phyloP scores from a whole-genome alignment of 2,329 filamentous ascomycete genomes.

The Colletotrichum horii region DNA sequence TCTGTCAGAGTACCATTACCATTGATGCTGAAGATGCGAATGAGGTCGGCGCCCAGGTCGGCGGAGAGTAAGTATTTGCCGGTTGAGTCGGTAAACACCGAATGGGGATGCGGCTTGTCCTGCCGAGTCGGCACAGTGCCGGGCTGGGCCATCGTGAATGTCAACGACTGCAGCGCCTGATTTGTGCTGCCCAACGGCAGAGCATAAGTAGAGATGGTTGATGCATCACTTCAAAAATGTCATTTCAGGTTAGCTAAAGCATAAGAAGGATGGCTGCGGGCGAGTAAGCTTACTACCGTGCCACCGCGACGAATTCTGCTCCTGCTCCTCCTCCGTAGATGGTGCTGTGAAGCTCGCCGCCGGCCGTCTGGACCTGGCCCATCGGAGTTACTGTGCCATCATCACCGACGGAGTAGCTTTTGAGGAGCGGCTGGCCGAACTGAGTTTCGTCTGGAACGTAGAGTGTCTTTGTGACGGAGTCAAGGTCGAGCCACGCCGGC shows the following conservation, averaged over 20 bases:
- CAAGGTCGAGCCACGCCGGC: conserved; percentile 43
- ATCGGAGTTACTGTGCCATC: conserved; percentile 35
- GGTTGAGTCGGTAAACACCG: conserved; percentile 53
- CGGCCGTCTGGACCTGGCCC: conserved; percentile 34
- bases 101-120: conserved; percentile 60
- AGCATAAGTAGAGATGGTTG: conserved; percentile 48
- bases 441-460: conserved; percentile 43
- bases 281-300: conserved; percentile 45
- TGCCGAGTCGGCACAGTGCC: conserved; percentile 55
- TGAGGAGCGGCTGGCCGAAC: conserved; percentile 38
- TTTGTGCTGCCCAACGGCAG: conserved; percentile 38
- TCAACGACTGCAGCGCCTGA: conserved; percentile 38
- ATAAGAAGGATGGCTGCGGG: background rate
- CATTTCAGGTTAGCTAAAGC: background rate
- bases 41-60: conserved; percentile 59
- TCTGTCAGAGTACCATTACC: conserved; percentile 48
- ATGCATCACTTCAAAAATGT: conserved; percentile 37
- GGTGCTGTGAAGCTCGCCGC: conserved; percentile 44
- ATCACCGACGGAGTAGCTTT: conserved; percentile 35
- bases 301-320: conserved; percentile 44
- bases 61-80: conserved; percentile 54
- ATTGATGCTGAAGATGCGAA: conserved; percentile 59
- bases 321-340: conserved; percentile 44
- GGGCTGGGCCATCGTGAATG: conserved; percentile 44
- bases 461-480: conserved; percentile 33